Evolutionary conservation across 1,284 basidiomycete genomes (phyloP).

Genomic region (Trichosporon ovoides): DNA sequence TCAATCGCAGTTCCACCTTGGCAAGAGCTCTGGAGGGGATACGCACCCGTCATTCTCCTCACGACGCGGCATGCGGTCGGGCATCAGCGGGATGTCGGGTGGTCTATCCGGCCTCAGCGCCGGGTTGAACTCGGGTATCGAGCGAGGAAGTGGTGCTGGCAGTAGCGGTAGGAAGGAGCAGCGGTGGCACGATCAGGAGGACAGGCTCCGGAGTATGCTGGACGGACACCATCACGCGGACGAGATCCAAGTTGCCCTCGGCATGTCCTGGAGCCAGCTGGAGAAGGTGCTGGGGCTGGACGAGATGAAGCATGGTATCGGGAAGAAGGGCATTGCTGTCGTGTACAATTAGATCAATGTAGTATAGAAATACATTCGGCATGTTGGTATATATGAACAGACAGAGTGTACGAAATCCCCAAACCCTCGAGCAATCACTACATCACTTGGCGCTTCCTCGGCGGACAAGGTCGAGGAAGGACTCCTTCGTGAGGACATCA

Average conservation of each 20-base stretch:
- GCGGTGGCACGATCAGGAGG: slow-evolving; percentile 27
- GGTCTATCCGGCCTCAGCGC: neutral
- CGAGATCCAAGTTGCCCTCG: slow-evolving; percentile 75
- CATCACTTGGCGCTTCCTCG: slow-evolving; percentile 25
- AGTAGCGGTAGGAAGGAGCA: slow-evolving; percentile 24
- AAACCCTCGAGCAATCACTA: too few relatives aligned
- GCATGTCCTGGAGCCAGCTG: slow-evolving; percentile 75
- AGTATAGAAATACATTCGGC: slow-evolving; percentile 4
- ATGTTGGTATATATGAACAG: neutral
- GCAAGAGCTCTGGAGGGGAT: slow-evolving; percentile 10
- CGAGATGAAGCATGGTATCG: slow-evolving; percentile 29
- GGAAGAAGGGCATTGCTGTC: slow-evolving; percentile 37
- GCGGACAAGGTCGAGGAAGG: slow-evolving; percentile 50
- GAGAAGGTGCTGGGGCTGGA: slow-evolving; percentile 62
- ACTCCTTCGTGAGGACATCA: slow-evolving; percentile 47
- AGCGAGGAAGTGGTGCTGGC: neutral
- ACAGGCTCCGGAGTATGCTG: slow-evolving; percentile 60
- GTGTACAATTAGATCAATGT: slow-evolving; percentile 27
- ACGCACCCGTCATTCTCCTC: slow-evolving; percentile 21
- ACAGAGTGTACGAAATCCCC: neutral
- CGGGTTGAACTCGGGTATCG: slow-evolving; percentile 7
- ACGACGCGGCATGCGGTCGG: slow-evolving; percentile 8
- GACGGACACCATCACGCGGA: slow-evolving; percentile 89
- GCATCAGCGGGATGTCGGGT: neutral
- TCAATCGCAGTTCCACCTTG: slow-evolving; percentile 4